Percentiles rank a stretch among this genome's conserved stretches.
Conservation (phyloP, 768 basidiomycete genomes). For the Rhodotorula taiwanensis region DNA sequence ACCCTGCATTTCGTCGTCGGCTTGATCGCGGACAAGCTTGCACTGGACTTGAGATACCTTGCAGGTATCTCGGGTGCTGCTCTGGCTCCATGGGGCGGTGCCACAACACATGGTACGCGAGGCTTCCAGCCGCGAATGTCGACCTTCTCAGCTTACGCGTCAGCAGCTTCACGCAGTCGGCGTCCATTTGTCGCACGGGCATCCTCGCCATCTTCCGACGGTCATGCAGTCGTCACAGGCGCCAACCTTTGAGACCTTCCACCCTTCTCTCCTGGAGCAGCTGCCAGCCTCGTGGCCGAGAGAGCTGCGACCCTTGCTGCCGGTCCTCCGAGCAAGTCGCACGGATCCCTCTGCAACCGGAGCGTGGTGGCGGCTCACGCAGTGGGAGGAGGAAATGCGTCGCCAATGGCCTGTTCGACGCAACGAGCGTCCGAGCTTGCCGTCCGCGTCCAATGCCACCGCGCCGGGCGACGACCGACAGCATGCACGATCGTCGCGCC, state of each 20-base stretch:
- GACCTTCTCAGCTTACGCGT: background rate
- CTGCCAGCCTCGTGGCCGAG: background rate
- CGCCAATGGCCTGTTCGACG: too few relatives aligned
- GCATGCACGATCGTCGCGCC: too few relatives aligned
- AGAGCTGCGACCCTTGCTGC: background rate
- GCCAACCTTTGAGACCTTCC: background rate
- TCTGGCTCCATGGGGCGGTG: slow-evolving; percentile 3
- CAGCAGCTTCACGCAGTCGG: background rate
- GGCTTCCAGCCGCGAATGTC: background rate
- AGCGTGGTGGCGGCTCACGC: too few relatives aligned
- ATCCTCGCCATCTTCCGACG: background rate
- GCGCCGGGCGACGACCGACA: too few relatives aligned
- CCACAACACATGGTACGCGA: background rate
- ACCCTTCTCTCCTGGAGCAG: background rate
- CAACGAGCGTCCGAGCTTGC: too few relatives aligned
- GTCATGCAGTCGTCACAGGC: background rate
- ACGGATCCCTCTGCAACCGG: background rate
- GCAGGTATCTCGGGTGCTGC: background rate
- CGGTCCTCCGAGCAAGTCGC: background rate
- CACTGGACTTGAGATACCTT: slow-evolving; percentile 6
- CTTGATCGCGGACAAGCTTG: background rate
- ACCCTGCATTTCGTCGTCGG: slow-evolving; percentile 8
- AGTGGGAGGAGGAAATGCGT: too few relatives aligned
- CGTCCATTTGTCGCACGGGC: background rate
- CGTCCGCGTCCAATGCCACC: too few relatives aligned